Conservation (phyloP, 164 flowering plant species). For the Stephania yunnanensis region DNA sequence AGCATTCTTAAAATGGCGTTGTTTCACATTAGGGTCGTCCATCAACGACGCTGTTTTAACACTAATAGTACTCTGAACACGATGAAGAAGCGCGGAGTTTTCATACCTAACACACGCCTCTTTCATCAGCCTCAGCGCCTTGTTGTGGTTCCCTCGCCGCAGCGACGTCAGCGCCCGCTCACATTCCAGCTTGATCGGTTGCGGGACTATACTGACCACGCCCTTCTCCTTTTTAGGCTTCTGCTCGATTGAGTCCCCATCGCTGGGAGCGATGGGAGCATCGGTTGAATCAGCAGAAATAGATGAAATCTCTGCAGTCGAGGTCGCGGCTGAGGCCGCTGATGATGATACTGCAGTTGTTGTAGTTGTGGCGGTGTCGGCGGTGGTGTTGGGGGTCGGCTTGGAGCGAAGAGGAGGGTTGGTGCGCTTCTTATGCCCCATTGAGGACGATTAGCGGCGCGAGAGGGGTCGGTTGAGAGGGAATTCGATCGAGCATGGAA, state of each 20-base stretch:
- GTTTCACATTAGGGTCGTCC: slow-evolving; percentile 66
- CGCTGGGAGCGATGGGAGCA: neutral
- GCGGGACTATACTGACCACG: slow-evolving; percentile 12
- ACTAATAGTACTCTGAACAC: slow-evolving; percentile 74
- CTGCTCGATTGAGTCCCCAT: neutral
- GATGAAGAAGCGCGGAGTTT: slow-evolving; percentile 51
- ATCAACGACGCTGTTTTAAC: slow-evolving; percentile 66
- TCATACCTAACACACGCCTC: slow-evolving; percentile 43
- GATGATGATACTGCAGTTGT: neutral
- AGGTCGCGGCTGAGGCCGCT: neutral
- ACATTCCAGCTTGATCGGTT: slow-evolving; percentile 60
- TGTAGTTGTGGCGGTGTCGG: neutral
- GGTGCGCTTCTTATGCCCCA: slow-evolving; percentile 73
- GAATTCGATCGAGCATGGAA: neutral
- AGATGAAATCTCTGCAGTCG: slow-evolving; percentile 3
- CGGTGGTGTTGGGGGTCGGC: slow-evolving; percentile 12
- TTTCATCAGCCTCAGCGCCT: slow-evolving; percentile 77
- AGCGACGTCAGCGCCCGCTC: slow-evolving; percentile 72
- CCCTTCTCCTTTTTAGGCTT: slow-evolving; percentile 13
- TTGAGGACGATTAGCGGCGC: slow-evolving; percentile 7
- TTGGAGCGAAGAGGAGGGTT: slow-evolving; percentile 41
- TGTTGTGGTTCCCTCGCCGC: slow-evolving; percentile 83
- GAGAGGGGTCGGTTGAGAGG: too few relatives aligned
- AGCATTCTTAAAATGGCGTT: slow-evolving; percentile 57
- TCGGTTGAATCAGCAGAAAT: neutral